These are phyloP conservation scores for Sclerotinia borealis DNA, from an alignment of 2,329 filamentous ascomycete species.

Conservation along the genomic window DNA sequence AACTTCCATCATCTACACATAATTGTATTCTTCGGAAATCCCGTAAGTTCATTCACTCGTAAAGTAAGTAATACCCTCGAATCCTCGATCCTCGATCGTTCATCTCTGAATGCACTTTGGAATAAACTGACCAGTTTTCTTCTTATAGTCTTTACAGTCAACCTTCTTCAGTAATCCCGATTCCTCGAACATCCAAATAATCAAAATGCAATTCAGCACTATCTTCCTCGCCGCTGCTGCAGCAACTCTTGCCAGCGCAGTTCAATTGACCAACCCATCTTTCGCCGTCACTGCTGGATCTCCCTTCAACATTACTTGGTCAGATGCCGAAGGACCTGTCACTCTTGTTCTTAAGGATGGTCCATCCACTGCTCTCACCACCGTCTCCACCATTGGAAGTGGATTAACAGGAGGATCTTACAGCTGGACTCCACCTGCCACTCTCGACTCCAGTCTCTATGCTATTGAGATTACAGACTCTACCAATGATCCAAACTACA, in stretches of 20 bases:
- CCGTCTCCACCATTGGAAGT: slow-evolving; percentile 27
- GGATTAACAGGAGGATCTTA: slow-evolving; percentile 20
- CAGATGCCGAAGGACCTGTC: slow-evolving; percentile 24
- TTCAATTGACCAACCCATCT: slow-evolving; percentile 25
- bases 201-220: slow-evolving; percentile 30
- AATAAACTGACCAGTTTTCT: not conserved
- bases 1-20: not conserved
- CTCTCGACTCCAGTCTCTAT: slow-evolving; percentile 18
- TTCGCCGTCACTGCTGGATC: slow-evolving; percentile 24
- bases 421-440: slow-evolving; percentile 22
- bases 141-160: not conserved
- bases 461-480: slow-evolving; percentile 27
- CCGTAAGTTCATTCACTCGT: not conserved
- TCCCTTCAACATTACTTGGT: slow-evolving; percentile 28
- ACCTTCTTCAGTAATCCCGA: not conserved
- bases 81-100: not conserved
- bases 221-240: slow-evolving; percentile 24
- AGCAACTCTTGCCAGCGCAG: slow-evolving; percentile 21
- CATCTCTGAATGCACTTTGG: not conserved
- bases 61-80: not conserved
- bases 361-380: slow-evolving; percentile 18
- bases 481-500: slow-evolving; percentile 23
- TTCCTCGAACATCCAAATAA: slow-evolving; percentile 5
- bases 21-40: not conserved
- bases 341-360: slow-evolving; percentile 29